Evolutionary conservation across 202 grass and related monocot species (phyloP).

Genomic region (Dendrocalamus latiflorus): DNA sequence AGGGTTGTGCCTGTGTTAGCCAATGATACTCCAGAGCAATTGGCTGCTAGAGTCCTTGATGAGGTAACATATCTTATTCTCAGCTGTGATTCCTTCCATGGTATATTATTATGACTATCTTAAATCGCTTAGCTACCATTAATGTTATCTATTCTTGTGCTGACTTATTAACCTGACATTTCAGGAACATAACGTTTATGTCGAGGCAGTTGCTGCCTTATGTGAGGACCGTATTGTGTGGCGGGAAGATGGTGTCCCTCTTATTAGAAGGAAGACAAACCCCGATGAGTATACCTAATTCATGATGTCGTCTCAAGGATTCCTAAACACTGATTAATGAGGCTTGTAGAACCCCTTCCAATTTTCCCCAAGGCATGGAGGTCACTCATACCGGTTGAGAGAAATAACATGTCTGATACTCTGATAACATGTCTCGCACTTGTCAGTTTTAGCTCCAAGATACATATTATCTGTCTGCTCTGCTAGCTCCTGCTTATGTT

Average conservation of each 20-base stretch:
- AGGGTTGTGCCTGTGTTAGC: no score
- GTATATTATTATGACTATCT: no score
- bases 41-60: no score
- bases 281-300: constrained; percentile 42
- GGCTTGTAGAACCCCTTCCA: background rate
- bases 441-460: no score
- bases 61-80: no score
- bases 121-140: background rate
- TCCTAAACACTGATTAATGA: background rate
- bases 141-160: background rate
- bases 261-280: constrained; percentile 41
- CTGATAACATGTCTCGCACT: no score
- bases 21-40: no score
- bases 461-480: no score
- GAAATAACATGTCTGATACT: background rate
- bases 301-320: background rate
- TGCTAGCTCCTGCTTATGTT: no score
- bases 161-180: background rate
- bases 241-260: constrained; percentile 64
- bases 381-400: background rate
- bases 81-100: no score
- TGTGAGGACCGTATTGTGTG: constrained; percentile 60
- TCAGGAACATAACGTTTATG: constrained; percentile 52
- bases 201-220: constrained; percentile 54
- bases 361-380: no score